A percentile compares a stretch with the other conserved stretches of the same genome.
These are phyloP conservation scores for Hanseniaspora jakobsenii DNA, from an alignment of 805 yeast genomes.

Conservation along the genomic window DNA sequence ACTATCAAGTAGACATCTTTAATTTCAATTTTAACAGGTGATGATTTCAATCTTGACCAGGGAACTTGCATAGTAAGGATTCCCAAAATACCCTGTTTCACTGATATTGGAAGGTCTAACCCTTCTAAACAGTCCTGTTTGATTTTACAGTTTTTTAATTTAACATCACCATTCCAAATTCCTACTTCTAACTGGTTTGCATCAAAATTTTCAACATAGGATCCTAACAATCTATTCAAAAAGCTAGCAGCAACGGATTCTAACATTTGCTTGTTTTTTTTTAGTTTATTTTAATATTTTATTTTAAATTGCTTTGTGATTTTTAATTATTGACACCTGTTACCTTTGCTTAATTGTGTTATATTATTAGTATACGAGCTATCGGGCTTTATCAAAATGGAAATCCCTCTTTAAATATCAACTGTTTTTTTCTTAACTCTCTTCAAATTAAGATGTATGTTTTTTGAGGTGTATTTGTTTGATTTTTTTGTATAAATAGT, in stretches of 20 bases:
- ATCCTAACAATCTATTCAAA: slow-evolving; percentile 28
- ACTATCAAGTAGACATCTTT: slow-evolving; percentile 81
- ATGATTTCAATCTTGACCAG: slow-evolving; percentile 86
- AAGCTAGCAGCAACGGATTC: slow-evolving; percentile 30
- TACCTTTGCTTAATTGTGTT: too few relatives aligned
- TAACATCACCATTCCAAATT: slow-evolving; percentile 95
- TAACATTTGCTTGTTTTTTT: slow-evolving; percentile 21
- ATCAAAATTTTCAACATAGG: slow-evolving; percentile 86
- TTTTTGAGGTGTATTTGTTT: too few relatives aligned
- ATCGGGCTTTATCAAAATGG: too few relatives aligned
- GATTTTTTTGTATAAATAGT: too few relatives aligned
- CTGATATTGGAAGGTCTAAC: slow-evolving; percentile 74
- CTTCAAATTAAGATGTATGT: too few relatives aligned
- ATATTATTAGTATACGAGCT: too few relatives aligned
- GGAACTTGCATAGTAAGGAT: slow-evolving; percentile 85
- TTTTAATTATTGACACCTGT: too few relatives aligned
- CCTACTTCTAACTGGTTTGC: slow-evolving; percentile 91
- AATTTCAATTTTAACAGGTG: slow-evolving; percentile 78
- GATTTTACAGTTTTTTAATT: slow-evolving; percentile 59
- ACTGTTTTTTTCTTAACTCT: too few relatives aligned
- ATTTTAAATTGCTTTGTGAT: background rate
- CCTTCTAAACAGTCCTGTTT: slow-evolving; percentile 84
- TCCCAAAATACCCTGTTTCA: slow-evolving; percentile 81
- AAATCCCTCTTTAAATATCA: too few relatives aligned
- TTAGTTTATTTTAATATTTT: too few relatives aligned